phyloP scores from a whole-genome alignment of 176 grass and related monocot genomes.

The Zoysia pacifica region DNA sequence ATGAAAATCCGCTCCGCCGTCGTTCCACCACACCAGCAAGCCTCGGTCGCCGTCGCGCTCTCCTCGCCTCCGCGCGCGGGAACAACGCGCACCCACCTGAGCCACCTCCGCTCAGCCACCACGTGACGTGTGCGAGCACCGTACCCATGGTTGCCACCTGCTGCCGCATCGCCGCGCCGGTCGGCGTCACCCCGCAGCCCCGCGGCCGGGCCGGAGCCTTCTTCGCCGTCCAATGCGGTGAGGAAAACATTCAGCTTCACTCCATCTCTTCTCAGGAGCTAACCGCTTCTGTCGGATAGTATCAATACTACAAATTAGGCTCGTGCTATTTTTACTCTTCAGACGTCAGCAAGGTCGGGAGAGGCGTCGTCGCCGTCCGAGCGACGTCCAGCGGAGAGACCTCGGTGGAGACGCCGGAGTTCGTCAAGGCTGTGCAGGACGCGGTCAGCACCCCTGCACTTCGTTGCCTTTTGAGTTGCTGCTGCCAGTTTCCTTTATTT shows the following conservation, averaged over 20 bases:
- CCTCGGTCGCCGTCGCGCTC: constrained; percentile 7
- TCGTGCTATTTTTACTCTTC: background rate
- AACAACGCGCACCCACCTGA: background rate
- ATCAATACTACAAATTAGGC: too few relatives aligned
- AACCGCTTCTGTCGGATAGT: too few relatives aligned
- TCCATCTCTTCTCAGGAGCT: background rate
- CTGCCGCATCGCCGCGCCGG: constrained; percentile 38
- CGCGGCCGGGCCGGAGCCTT: background rate
- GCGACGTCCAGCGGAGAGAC: constrained; percentile 53
- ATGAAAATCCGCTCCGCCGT: constrained; percentile 2
- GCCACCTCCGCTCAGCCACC: background rate
- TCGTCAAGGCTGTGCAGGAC: constrained; percentile 52
- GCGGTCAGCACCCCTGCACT: constrained; percentile 46
- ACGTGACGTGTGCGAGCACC: background rate
- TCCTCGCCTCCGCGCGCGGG: background rate
- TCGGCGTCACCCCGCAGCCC: constrained; percentile 29
- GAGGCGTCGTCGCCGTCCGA: constrained; percentile 37
- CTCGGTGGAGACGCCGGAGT: constrained; percentile 56
- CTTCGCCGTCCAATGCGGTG: background rate
- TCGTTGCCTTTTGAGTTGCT: too few relatives aligned
- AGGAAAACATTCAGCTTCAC: background rate
- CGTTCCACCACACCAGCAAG: constrained; percentile 22
- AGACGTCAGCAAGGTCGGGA: constrained; percentile 29
- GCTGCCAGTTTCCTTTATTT: background rate
- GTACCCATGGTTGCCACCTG: constrained; percentile 34